Evolutionary conservation across 78 protist species (phyloP), one percentile per base, ranked within the genome.

Genomic region (Andalucia godoyi): DNA sequence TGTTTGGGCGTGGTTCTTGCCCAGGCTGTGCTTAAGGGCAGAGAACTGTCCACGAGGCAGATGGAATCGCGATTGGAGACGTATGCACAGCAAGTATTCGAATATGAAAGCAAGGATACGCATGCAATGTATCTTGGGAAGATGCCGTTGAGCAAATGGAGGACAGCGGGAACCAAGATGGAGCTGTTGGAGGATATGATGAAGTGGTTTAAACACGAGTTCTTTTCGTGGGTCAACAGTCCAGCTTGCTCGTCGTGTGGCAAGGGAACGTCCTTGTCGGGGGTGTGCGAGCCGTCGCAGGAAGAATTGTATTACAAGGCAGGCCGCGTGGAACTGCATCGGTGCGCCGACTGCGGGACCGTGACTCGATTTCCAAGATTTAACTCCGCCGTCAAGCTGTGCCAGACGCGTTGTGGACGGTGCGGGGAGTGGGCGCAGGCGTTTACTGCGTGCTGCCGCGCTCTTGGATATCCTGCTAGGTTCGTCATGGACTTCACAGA

Each of bases 351-450:
- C 42, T 81, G 83, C 60, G n/a, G 23, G 33, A 18, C 23, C 8
- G 5, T 39, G 36, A 67, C 72, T 1, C 39, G 43, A 1, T 84
- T 86, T 33, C 93, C 93, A 17, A 55, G 93, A 52, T 85, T 78
- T 68, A 85, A 85, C 39, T 49, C 60, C 38, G 79, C 70, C 4
- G 71, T 50, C 53, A 60, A 72, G 30, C 70, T 88, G 43, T 32
- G 85, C 39, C 55, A 81, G 60, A 81, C 88, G 37, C 52, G 74
- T 27, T 6, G 67, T 0, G 96, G 96, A 4, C 70, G 95, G 21
- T 89, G 95, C 53, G 92, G 92, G 10, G 95, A 90, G 62, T 90
- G 87, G 83, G 91, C 92, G 21, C 76, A 81, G 38, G 1, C 76
- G 59, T 90, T 90, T 60, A 67, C 84, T 17, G 57, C 84, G 4